Percentiles rank a stretch among this genome's conserved stretches.
These are phyloP conservation scores for Poa pratensis DNA, from an alignment of 176 grass and related monocot genomes.

Conservation along the genomic window DNA sequence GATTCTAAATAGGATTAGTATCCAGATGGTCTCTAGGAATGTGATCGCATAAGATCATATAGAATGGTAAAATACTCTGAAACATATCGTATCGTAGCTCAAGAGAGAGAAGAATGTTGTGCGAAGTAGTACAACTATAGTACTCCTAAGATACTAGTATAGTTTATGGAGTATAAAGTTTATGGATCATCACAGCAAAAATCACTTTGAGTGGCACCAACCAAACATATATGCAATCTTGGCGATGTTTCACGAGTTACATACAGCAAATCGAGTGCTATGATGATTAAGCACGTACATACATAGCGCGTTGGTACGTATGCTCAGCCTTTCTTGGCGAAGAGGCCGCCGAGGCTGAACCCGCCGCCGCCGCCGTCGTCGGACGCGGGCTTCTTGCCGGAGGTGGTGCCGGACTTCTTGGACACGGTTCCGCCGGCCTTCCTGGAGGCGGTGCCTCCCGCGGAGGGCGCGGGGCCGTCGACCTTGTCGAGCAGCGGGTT, in stretches of 20 bases:
- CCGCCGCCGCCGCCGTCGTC: constrained; percentile 34
- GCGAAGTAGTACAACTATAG: too few relatives aligned
- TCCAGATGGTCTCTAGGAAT: too few relatives aligned
- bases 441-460: constrained; percentile 2
- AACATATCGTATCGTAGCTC: too few relatives aligned
- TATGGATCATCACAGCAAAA: constrained; percentile 32
- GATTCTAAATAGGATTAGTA: too few relatives aligned
- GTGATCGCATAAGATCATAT: too few relatives aligned
- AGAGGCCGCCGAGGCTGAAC: constrained; percentile 54
- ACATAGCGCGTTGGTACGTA: not conserved
- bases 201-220: constrained; percentile 23
- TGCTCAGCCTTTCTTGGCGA: constrained; percentile 62
- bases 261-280: constrained; percentile 2
- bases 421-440: constrained; percentile 17
- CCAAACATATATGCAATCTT: constrained; percentile 33
- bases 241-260: constrained; percentile 24
- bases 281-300: not conserved
- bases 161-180: not conserved
- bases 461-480: constrained; percentile 28
- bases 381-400: constrained; percentile 39
- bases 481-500: constrained; percentile 72
- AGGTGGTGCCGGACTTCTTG: constrained; percentile 36
- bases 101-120: too few relatives aligned
- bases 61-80: too few relatives aligned
- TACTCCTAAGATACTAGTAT: too few relatives aligned